Base-by-base conservation (phyloP, 768 basidiomycete genomes). In the Termitomyces heimii region DNA sequence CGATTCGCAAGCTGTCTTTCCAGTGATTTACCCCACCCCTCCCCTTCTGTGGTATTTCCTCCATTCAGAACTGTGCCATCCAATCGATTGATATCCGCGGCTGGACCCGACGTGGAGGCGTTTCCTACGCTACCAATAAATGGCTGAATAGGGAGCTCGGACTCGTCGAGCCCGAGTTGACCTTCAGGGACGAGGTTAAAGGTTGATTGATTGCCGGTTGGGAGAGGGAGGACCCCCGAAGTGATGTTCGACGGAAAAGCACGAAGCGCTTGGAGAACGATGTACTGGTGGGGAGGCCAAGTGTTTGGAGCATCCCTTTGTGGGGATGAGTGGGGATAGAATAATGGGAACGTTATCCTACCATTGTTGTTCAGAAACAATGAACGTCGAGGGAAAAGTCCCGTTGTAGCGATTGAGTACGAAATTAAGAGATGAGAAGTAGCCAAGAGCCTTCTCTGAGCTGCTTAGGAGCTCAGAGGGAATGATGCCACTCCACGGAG, bases 271-370 rank as follows among this genome's bases (percentile, higher is more conserved):
- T 86, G 76, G 45, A 96, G 79, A 26, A 82, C 72, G 60, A 96
- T 89, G 69, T 92, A 86, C 60, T 89, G 88, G 63, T 92, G 88
- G 9, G 89, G 88, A 18, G 91, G 90, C 93, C 92, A 97, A 1
- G 86, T 70, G 64, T 94, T 94, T n/a, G 93, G 92, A 26, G 86
- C 82, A 65, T 92, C 89, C 89, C 86, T 88, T 51, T 18, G 34
- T 16, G 43, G 44, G 14, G 20, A 55, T 50, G 13, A 46, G 24
- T 14, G 22, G 9, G 63, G 14, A 65, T 20, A 3, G 9, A 24
- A 28, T 18, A n/a, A 2, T 24, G 13, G 31, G 5, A 12, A 37
- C 9, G 13, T 71, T 10, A 39, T 52, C 37, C 39, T 57, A 86
- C 92, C 94, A 96, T 73, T 96, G 91, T 60, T 85, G 75, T 12